Conservation (phyloP, 2,329 filamentous ascomycete species). For the Fusarium sp. region DNA sequence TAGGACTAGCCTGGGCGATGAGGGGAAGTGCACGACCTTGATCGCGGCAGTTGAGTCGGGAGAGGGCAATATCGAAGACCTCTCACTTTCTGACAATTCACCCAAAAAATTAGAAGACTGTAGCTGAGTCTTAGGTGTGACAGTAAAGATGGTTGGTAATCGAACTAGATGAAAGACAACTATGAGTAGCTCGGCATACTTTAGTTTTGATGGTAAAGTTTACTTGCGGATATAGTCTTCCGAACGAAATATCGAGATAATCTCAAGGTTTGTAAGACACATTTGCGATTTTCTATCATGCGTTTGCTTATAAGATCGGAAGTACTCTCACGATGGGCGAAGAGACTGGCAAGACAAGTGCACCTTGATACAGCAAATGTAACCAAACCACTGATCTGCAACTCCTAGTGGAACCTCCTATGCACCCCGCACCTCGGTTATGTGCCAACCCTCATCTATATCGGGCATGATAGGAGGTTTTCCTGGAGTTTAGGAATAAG, state of each 20-base stretch:
- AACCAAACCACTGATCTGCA: constrained; percentile 3
- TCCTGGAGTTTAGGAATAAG: too few species aligned
- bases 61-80: neutral
- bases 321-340: neutral
- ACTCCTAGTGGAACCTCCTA: constrained; percentile 2
- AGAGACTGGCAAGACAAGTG: neutral
- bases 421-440: constrained; percentile 27
- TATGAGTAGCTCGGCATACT: neutral
- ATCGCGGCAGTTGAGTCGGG: constrained; percentile 13
- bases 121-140: neutral
- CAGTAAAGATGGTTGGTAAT: too few species aligned
- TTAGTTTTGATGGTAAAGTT: too few species aligned
- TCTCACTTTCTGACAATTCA: neutral
- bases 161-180: too few species aligned
- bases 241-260: too few species aligned
- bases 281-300: too few species aligned
- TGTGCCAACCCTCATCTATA: neutral
- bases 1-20: neutral
- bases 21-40: neutral
- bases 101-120: neutral
- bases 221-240: too few species aligned
- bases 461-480: neutral
- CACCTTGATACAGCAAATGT: neutral
- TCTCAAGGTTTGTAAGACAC: too few species aligned
- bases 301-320: neutral